Evolutionary conservation across 139 green algal genomes (phyloP), one percentile per base, ranked within the genome.

Genomic region (Chlorella ohadii): DNA sequence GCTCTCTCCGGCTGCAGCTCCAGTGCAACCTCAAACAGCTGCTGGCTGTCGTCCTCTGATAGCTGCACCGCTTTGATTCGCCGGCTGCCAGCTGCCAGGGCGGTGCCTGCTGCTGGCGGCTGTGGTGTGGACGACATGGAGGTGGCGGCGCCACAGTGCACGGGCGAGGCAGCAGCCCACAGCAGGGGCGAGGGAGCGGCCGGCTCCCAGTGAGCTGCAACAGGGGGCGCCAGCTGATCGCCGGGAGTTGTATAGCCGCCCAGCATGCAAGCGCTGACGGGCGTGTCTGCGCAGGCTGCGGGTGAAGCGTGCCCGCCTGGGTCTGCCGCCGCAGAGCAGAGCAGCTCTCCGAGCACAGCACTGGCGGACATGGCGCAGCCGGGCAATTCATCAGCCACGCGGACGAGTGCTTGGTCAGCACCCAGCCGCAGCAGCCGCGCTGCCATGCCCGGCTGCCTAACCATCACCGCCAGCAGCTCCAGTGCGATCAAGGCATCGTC

Each of bases 11-110:
- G 0, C 19, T 51, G 41, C 25, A 82, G 47, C 76, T 76, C 63
- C 27, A 72, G 13, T 1, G 76, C 76, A 34, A 76, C 44, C 63
- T 72, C 61, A 41, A 71, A 82, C 36, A 76, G 64, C 61, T 74
- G 76, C 36, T 72, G 63, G 13, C 31, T 22, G 76, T 82, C 76
- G 9, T 82, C 63, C 4, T 74, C 76, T 13, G 70, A 77, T 27
- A 77, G 70, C 39, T 15, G 39, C 39, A 22, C 70, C 13, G 39
- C 39, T 28, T 13, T 51, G 33, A 44, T 27, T 11, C 73, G 51
- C 20, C 12, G n/a, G 47, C 33, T 36, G 39, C 70, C 33, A 3
- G 11, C 39, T 38, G 65, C 65, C 33, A 72, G 33, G 12, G 65
- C n/a, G 16, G 22, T 34, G 1, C 12, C 12, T 22, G 15, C 12